Conservation (phyloP, 768 basidiomycete genomes). For the Pisolithus marmoratus region DNA sequence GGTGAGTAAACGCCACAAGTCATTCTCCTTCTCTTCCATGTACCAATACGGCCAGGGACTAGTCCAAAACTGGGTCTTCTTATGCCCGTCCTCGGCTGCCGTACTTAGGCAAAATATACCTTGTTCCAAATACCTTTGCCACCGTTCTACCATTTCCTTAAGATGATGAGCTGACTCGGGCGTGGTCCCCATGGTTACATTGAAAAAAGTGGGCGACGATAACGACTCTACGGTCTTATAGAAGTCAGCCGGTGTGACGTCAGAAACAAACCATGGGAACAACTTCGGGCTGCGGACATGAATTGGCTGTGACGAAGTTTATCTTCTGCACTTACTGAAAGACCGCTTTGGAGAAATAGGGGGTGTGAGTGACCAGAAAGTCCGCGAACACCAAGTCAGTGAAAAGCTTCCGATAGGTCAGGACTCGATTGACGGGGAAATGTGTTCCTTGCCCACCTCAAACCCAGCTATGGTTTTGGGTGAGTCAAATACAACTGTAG, state of each 20-base stretch:
- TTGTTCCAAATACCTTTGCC: constrained; percentile 62
- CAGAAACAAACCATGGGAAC: constrained; percentile 97
- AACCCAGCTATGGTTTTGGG: constrained; percentile 63
- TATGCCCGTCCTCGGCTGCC: constrained; percentile 24
- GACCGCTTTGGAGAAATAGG: constrained; percentile 72
- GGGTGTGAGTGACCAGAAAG: constrained; percentile 86
- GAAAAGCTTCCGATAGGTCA: constrained; percentile 52
- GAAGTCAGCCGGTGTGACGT: constrained; percentile 89
- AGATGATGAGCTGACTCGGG: constrained; percentile 39
- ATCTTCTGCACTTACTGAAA: constrained; percentile 67
- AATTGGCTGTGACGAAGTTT: constrained; percentile 7
- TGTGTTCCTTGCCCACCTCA: constrained; percentile 47
- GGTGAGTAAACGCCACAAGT: constrained; percentile 46
- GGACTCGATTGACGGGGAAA: not conserved
- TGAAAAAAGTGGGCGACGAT: constrained; percentile 56
- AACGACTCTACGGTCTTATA: constrained; percentile 48
- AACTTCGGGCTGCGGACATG: constrained; percentile 66
- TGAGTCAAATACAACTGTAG: not conserved
- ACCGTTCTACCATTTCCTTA: constrained; percentile 56
- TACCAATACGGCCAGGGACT: constrained; percentile 73
- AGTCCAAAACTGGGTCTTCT: constrained; percentile 60
- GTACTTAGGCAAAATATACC: constrained; percentile 67
- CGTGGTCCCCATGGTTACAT: constrained; percentile 13
- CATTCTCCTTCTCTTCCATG: constrained; percentile 48
- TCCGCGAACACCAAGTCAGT: constrained; percentile 93